Base-by-base conservation (phyloP, 2,329 filamentous ascomycete species). In the Lasiodiplodia sp. region DNA sequence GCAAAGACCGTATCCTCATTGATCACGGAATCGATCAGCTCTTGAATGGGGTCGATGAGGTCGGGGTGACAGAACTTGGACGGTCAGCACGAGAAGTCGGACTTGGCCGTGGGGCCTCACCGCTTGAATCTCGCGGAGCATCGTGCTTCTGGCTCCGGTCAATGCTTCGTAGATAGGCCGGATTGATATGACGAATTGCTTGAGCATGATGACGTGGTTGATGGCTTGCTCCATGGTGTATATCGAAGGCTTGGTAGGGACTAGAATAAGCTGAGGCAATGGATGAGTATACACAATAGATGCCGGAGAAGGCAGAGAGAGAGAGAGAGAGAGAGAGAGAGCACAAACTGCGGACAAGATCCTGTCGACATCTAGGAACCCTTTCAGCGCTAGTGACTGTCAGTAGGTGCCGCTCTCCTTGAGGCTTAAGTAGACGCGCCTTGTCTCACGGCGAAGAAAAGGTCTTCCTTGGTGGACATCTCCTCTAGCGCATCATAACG, bases 401-500 rank as follows among this genome's bases (percentile, higher is more conserved):
- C 56, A 73, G 67, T 44, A 47, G 12, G 6, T 44, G 23, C 56
- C 23, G 16, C 11, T 7, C 21, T 8, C 28, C n/a, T 21, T 1
- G 53, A 7, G 10, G 31, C 8, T 14, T 14, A 37, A 8, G 14
- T 4, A 52, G 16, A 70, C 79, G 63, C 72, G 90, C 92, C 88
- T 80, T 91, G 86, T 64, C 93, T 89, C 34, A 92, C 87, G 60
- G 90, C 87, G 62, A 88, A 88, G 79, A 97, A 97, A 86, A 97
- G 92, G 53, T 94, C 92, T 75, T 97, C 93, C 66, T 92, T 94
- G 0, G 86, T 87, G 1, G 90, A 90, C 23, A 99, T 80, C 78
- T 98, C 95, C 69, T 93, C 90, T 0, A 99, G 82, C 0, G 94
- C 93, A 74, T 96, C 91, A 71, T 94, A 95, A 3, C 96, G 88